Base-by-base conservation (phyloP, 768 basidiomycete genomes). In the Rhodotorula paludigena region DNA sequence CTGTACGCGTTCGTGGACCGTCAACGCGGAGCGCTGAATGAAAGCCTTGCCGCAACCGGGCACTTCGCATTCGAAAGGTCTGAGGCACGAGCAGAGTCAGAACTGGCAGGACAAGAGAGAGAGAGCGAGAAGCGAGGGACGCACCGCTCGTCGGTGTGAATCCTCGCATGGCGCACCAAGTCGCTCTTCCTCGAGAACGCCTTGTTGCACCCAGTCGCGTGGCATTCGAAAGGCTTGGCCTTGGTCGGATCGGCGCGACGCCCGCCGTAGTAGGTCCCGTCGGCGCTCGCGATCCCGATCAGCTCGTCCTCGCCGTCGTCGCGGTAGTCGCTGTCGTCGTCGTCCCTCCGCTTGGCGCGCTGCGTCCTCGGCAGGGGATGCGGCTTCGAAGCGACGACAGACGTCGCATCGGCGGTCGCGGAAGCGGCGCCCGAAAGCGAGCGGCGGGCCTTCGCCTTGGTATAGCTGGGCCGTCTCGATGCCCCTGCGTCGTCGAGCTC, bases 1-100 rank as follows among this genome's bases (percentile, higher is more conserved):
- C 76, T 93, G 91, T 5, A 90, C 89, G 33, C 91, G 86, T 59
- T 83, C 82, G 77, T 93, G 91, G 5, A 93, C 91, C 65, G 89
- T 89, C 63, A 93, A 80, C 33, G 91, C 91, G 23, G 90, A 91
- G 60, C 89, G 85, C 90, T 93, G 77, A 47, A 63, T 64, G 65
- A 66, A 71, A 76, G 79, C 77, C 77, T 39, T 71, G 36, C 56
- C 63, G 57, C 73, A 74, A 5, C 28, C 10, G 20, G 0, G 25
- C 23, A 35, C 72, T 66, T 30, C 77, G 74, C 54, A 74, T 66
- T 53, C 77, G 79, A 16, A 81, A 74, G 36, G 80, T 76, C 72
- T 70, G 56, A 18, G 42, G 28, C 30, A 7, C 9, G 23, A 32
- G n/a, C 21, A n/a, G 51, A 21, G 30, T 38, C 49, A 30, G 20